These are phyloP conservation scores for Leucocoprinus birnbaumii DNA, from an alignment of 768 basidiomycete species.

Conservation along the genomic window DNA sequence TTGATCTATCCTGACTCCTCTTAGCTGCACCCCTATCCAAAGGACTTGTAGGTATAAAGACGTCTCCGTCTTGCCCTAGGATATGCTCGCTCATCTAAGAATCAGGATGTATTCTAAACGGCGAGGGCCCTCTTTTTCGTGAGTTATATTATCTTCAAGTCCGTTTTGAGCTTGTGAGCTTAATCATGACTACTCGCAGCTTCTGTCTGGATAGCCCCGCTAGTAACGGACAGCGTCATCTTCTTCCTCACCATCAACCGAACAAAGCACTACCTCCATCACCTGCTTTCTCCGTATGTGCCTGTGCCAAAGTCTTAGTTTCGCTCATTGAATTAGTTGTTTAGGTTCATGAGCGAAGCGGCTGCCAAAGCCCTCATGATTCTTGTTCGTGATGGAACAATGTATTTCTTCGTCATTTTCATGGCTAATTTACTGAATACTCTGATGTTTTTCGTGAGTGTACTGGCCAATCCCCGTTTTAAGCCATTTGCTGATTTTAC, in stretches of 20 bases:
- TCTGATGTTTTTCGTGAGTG: conserved; percentile 24
- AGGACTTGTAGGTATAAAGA: conserved; percentile 17
- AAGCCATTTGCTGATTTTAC: neutral
- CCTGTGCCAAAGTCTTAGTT: neutral
- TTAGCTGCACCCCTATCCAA: conserved; percentile 24
- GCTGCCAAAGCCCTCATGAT: conserved; percentile 18
- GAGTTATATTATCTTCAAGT: conserved; percentile 9
- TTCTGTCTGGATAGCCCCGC: conserved; percentile 23
- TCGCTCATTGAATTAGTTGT: neutral
- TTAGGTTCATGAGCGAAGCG: conserved; percentile 3
- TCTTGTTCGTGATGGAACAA: conserved; percentile 24
- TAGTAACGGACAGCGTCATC: conserved; percentile 19
- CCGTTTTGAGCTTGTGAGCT: too few species aligned
- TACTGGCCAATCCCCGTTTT: too few species aligned
- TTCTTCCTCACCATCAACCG: conserved; percentile 18
- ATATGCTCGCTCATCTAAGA: neutral
- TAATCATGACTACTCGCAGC: conserved; percentile 10
- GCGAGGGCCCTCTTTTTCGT: conserved; percentile 21
- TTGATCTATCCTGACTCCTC: neutral
- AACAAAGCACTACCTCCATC: conserved; percentile 13
- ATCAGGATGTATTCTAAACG: conserved; percentile 25
- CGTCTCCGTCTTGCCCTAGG: neutral
- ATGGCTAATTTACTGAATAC: conserved; percentile 23
- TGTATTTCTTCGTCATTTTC: conserved; percentile 26
- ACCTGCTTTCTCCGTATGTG: conserved; percentile 1